A percentile compares a stretch with the other conserved stretches of the same genome.
Evolutionary conservation across 2,329 filamentous ascomycete genomes (phyloP).

Genomic region (Ophiocordyceps unilateralis): DNA sequence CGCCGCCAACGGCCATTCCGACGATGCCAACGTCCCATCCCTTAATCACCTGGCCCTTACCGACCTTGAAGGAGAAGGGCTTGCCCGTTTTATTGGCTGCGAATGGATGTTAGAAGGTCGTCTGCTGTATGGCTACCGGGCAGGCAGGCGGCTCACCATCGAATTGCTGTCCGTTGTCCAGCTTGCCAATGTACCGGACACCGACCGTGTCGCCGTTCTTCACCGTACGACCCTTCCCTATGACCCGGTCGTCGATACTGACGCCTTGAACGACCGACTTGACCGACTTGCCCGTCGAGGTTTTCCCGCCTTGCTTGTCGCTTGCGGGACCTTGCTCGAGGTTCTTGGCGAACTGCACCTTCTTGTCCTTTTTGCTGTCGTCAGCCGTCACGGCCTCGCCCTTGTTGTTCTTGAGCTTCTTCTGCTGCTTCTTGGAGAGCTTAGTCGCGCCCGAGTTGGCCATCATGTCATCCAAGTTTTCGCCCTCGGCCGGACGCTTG

Average conservation of each 20-base stretch:
- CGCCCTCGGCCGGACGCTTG: slow-evolving; percentile 75
- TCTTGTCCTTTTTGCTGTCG: slow-evolving; percentile 56
- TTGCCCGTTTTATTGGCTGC: slow-evolving; percentile 96
- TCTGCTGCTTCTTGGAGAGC: slow-evolving; percentile 89
- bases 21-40: slow-evolving; percentile 92
- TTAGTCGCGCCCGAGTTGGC: slow-evolving; percentile 58
- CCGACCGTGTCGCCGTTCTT: slow-evolving; percentile 85
- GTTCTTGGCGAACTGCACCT: slow-evolving; percentile 98
- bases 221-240: slow-evolving; percentile 64
- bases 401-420: slow-evolving; percentile 98
- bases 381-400: slow-evolving; percentile 60
- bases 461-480: slow-evolving; percentile 70
- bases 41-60: slow-evolving; percentile 91
- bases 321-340: slow-evolving; percentile 90
- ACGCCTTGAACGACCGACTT: slow-evolving; percentile 69
- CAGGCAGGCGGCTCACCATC: slow-evolving; percentile 48
- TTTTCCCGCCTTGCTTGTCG: slow-evolving; percentile 22
- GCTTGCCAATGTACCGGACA: slow-evolving; percentile 97
- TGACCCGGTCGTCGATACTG: slow-evolving; percentile 87
- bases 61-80: slow-evolving; percentile 91
- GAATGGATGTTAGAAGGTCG: neutral
- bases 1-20: slow-evolving; percentile 85
- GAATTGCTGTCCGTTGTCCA: slow-evolving; percentile 85
- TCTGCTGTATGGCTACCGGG: neutral
- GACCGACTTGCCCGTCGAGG: slow-evolving; percentile 37